Evolutionary conservation across 768 basidiomycete genomes (phyloP), one percentile per base, ranked within the genome.

Genomic region (Boletus tomentosulus): DNA sequence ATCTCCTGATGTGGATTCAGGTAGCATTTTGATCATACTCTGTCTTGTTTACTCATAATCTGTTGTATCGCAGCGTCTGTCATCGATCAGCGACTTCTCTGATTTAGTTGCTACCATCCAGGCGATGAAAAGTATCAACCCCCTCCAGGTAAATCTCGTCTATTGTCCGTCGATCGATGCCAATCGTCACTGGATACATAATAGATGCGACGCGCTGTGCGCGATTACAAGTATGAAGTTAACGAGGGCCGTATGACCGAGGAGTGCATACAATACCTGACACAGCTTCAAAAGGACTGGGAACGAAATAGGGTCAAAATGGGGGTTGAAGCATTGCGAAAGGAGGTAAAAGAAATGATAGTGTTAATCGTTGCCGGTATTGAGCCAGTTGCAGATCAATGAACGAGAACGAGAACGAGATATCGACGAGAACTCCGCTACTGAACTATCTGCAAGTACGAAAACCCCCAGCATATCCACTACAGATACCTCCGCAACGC

Each of bases 201-300:
- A 13, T 34, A 91, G 89, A 95, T 99, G 87, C 86, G 93, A 48
- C 83, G 92, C 19, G 95, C 95, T 37, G 88, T 96, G 28, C 84
- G 87, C 44, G 96, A 98, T 65, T 92, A 92, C 72, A 89, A 83
- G 66, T 97, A 90, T 65, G 96, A 99, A 73, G 88, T 98, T 46
- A 88, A 86, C 65, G 97, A 99, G 70, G 79, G 84, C 1, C 80
- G 79, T 56, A 97, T 99, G 92, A 89, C 86, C 3, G 94, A 98
- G 24, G 97, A 99, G 68, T 98, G 96, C 65, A 77, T 83, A 37
- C 92, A 97, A 72, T 98, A 98, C 63, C 80, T 98, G 27, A 88
- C 84, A 3, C 96, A 98, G 63, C 76, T 99, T 9, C 95, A 98
- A 72, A 95, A 92, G 65, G 95, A 98, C 66, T 99, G 96, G 96